Base-by-base conservation (phyloP, 2,329 filamentous ascomycete genomes). In the Paracoccidioides lutzii region DNA sequence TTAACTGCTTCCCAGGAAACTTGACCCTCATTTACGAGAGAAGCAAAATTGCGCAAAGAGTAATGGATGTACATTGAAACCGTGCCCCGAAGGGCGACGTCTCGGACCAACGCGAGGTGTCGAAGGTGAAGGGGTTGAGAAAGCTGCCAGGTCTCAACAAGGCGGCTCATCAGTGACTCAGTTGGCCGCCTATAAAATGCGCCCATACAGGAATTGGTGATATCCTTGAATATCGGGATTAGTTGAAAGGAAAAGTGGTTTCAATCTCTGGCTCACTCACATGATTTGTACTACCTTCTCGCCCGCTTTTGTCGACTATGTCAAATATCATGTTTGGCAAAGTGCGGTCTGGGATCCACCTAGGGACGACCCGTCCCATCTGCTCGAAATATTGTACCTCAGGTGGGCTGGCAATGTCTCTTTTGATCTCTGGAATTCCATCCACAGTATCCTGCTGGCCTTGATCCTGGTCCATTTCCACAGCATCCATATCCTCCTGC, bases 121-220 rank as follows among this genome's bases (percentile, higher is more conserved):
- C 77, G 75, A 28, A 83, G 69, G 63, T 81, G 75, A 3, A 70
- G 66, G 30, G 81, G 81, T 60, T 84, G 81, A n/a, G 77, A 78
- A 14, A 76, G 62, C 54, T 80, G 75, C 76, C 80, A 82, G 55
- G 74, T 70, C 55, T 81, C 76, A 1, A 78, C 78, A 41, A 84
- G 61, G 32, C 79, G 75, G 51, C 67, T 67, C 28, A 83, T 63
- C 22, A 75, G 67, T 35, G 75, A 73, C 61, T 84, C 81, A 35
- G 81, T 62, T 0, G 80, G 77, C 52, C 79, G 71, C 54, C 73
- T 74, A 67, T 77, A 82, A 60, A 79, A 76, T 8, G 67, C 66
- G 8, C 81, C 81, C 52, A 78, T 71, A 6, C 72, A 63, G 60
- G 63, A 46, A 60, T 68, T 61, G 63, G 69, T 72, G 6, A 78